Percentiles rank a stretch among this genome's conserved stretches.
These are phyloP conservation scores for Vaccinium myrtillus DNA, from an alignment of 148 eudicot genomes.

Conservation along the genomic window DNA sequence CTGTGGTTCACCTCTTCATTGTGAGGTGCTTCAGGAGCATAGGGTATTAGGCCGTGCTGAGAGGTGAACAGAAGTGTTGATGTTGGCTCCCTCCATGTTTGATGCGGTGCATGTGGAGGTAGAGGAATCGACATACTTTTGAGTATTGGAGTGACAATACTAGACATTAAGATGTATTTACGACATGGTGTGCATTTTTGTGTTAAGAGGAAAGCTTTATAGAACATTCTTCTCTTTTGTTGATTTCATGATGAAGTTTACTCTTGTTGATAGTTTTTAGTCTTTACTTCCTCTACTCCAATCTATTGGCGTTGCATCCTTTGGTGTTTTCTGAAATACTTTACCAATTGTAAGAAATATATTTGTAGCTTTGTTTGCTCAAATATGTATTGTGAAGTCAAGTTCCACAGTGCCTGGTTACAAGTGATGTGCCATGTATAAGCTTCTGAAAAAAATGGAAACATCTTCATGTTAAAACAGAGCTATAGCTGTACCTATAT, in stretches of 20 bases:
- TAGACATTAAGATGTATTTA: background rate
- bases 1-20: background rate
- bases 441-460: background rate
- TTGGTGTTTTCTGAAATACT: background rate
- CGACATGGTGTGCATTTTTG: background rate
- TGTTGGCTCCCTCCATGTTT: background rate
- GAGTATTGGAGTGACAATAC: background rate
- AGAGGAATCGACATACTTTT: background rate
- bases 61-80: background rate
- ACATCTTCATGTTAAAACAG: background rate
- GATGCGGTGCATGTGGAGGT: background rate
- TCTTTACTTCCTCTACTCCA: background rate
- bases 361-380: background rate
- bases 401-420: background rate
- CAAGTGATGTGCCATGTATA: background rate
- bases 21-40: background rate
- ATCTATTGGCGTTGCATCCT: background rate
- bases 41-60: background rate
- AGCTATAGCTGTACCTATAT: background rate
- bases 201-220: background rate
- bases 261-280: background rate
- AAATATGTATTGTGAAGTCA: background rate
- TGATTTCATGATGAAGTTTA: background rate
- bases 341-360: background rate
- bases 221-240: background rate